Evolutionary conservation across 345 rosid species (phyloP).

Genomic region (Arabis hirsuta): DNA sequence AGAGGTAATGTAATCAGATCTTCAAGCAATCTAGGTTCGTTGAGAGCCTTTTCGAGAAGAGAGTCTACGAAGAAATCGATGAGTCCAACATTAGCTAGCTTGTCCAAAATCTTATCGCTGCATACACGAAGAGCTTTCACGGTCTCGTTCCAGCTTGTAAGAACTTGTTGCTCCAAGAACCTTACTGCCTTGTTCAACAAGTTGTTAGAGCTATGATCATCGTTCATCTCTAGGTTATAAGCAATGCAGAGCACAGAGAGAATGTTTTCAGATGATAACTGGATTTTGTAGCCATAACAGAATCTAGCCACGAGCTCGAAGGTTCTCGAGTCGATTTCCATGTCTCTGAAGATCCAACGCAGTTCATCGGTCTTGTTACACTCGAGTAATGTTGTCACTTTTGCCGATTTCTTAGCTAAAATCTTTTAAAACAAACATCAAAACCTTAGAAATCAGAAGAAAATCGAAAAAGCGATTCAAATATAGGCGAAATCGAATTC

Average conservation of each 20-base stretch:
- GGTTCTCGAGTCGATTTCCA: conserved; percentile 57
- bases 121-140: conserved; percentile 57
- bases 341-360: conserved; percentile 49
- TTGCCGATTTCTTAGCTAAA: conserved; percentile 68
- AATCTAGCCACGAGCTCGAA: conserved; percentile 69
- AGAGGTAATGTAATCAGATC: conserved; percentile 64
- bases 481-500: neutral
- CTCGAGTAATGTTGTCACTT: conserved; percentile 53
- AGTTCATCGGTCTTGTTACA: conserved; percentile 44
- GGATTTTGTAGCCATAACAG: conserved; percentile 63
- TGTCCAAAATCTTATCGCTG: conserved; percentile 46
- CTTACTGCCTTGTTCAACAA: conserved; percentile 50
- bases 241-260: conserved; percentile 69
- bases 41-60: conserved; percentile 54
- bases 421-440: conserved; percentile 50
- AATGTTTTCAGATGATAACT: conserved; percentile 62
- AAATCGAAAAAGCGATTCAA: neutral
- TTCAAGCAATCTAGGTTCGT: conserved; percentile 56
- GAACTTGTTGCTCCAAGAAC: conserved; percentile 60
- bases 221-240: conserved; percentile 68
- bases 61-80: conserved; percentile 63
- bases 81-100: conserved; percentile 52
- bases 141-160: conserved; percentile 74
- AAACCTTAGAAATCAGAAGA: conserved; percentile 25
- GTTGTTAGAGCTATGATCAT: conserved; percentile 62